Base-by-base conservation (phyloP, 352 stramenopile genomes). In the Phytopythium delawarense region DNA sequence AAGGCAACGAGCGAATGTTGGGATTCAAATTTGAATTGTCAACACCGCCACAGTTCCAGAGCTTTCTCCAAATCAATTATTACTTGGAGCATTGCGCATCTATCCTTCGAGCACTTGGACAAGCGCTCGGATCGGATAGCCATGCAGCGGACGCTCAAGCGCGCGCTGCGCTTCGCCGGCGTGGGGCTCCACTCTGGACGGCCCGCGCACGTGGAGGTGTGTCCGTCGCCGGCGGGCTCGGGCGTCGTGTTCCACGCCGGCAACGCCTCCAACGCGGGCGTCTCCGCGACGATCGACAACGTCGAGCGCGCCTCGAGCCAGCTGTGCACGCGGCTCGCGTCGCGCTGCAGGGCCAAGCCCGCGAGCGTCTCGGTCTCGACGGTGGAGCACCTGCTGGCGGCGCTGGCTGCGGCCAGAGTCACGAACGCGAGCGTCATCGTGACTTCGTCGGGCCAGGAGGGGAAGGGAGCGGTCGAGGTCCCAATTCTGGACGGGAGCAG, bases 401-500 rank as follows among this genome's bases (percentile, higher is more conserved):
- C 79, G 45, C 65, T 90, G 9, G 71, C 76, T 25, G 79, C 76
- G 8, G 62, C 71, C 18, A 64, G 72, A 23, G 53, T 92, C 32
- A 72, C 67, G 2, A 85, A 87, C 57, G 74, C 68, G 15, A 67
- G 71, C 35, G 63, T 92, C 0, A 67, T 82, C 12, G 46, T 65
- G 7, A 18, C 8, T 21, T 20, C 21, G 16, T 15, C 25, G 1
- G 40, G 40, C 23, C 39, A 28, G 18, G 42, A 52, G 11, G 35
- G 49, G 8, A 0, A 16, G 16, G 18, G n/a, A 35, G 20, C n/a
- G 4, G 21, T 79, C 7, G 83, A 92, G 63, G 35, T 92, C 40
- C 83, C 83, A 6, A 78, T 90, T 54, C 65, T 92, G 35, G 83
- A 92, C 53, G 83, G 83, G 11, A 90, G 79, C 61, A 87, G 78